Evolutionary conservation across 441 rosid genomes (phyloP).

Genomic region (Gossypium trilobum): DNA sequence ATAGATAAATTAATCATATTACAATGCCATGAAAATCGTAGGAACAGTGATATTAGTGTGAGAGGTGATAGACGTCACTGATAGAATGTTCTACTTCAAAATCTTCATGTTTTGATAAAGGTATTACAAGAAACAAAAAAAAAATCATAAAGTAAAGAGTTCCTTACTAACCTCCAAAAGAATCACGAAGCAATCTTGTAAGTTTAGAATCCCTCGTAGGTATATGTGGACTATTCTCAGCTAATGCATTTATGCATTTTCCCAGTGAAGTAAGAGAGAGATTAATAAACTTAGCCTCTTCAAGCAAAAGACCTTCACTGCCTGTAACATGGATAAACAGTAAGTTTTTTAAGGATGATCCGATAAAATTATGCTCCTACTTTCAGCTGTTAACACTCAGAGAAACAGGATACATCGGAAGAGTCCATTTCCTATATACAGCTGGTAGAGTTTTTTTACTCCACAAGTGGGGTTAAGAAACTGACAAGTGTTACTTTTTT

Average conservation of each 20-base stretch:
- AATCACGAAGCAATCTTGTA: conserved; percentile 87
- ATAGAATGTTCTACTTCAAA: neutral
- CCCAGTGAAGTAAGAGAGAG: conserved; percentile 84
- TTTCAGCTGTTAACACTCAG: conserved; percentile 4
- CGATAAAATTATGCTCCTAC: neutral
- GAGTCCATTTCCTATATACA: no score
- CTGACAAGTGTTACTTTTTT: neutral
- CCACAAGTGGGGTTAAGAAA: neutral
- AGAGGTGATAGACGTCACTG: neutral
- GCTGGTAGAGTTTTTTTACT: neutral
- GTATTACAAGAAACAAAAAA: neutral
- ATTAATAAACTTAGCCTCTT: conserved; percentile 88
- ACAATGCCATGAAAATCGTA: neutral
- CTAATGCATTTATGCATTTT: conserved; percentile 90
- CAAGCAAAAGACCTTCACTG: conserved; percentile 73
- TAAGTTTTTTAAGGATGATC: neutral
- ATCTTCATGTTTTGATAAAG: neutral
- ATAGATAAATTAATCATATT: neutral
- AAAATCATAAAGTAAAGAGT: neutral
- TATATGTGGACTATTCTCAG: conserved; percentile 79
- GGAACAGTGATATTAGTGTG: neutral
- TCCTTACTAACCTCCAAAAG: conserved; percentile 63
- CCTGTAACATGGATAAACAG: conserved; percentile 34
- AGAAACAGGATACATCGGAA: neutral
- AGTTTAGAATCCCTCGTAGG: conserved; percentile 86